These are phyloP conservation scores for Penicillium sp. DNA, from an alignment of 2,329 filamentous ascomycete genomes.

Conservation along the genomic window DNA sequence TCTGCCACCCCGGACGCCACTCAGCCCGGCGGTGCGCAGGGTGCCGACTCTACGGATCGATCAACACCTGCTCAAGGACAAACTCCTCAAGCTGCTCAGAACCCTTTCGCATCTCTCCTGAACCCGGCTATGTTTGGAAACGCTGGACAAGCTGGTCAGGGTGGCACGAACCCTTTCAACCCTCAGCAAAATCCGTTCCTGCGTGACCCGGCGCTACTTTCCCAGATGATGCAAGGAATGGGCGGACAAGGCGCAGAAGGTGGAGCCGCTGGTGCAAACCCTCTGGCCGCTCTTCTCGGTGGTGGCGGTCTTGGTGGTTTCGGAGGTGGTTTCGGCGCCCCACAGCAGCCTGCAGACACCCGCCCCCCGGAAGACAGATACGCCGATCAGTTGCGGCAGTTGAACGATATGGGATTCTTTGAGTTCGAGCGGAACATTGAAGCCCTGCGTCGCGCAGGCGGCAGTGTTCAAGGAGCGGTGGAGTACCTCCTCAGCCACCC, in stretches of 20 bases:
- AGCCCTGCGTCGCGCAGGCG: constrained; percentile 82
- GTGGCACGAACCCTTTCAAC: constrained; percentile 48
- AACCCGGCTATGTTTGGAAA: constrained; percentile 43
- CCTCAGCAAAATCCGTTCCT: constrained; percentile 55
- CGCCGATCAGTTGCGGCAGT: constrained; percentile 80
- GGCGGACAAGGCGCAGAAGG: constrained; percentile 40
- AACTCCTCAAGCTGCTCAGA: constrained; percentile 49
- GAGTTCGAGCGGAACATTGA: constrained; percentile 93
- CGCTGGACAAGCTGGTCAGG: constrained; percentile 36
- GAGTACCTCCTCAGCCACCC: constrained; percentile 42
- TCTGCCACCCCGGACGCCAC: constrained; percentile 34
- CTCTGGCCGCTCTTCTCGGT: constrained; percentile 52
- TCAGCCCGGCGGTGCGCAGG: constrained; percentile 32
- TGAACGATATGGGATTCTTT: constrained; percentile 99
- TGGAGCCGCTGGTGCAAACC: constrained; percentile 42
- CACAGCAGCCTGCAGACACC: constrained; percentile 69
- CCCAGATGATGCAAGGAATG: constrained; percentile 56
- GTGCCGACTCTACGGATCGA: constrained; percentile 30
- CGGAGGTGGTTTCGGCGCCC: constrained; percentile 43
- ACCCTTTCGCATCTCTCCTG: constrained; percentile 70
- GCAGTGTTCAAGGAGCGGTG: constrained; percentile 81
- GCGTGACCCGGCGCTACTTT: constrained; percentile 60
- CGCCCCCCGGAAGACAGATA: constrained; percentile 93
- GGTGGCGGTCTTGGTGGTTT: constrained; percentile 43
- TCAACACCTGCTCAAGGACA: constrained; percentile 35